Conservation (phyloP, 2,329 filamentous ascomycete genomes). For the Trichoderma koningii region DNA sequence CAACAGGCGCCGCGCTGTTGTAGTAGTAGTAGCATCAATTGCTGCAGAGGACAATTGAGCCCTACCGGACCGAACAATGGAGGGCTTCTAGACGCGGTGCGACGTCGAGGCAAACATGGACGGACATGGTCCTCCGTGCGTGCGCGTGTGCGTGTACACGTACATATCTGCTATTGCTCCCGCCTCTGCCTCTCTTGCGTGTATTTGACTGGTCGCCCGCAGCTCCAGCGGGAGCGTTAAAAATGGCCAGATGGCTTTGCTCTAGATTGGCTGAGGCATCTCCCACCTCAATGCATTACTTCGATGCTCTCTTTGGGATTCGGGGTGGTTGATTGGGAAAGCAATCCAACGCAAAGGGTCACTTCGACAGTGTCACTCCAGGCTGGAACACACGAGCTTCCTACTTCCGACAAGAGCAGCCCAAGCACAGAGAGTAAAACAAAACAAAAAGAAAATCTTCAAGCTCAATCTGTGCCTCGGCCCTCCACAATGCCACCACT, state of each 20-base stretch:
- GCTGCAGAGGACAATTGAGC: too few relatives aligned
- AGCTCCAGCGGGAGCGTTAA: not conserved
- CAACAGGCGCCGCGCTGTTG: not conserved
- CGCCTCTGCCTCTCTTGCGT: not conserved
- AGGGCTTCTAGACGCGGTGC: not conserved
- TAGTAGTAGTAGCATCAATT: too few relatives aligned
- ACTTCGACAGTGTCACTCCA: not conserved
- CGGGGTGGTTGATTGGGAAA: too few relatives aligned
- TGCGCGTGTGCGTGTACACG: not conserved
- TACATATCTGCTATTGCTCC: too few relatives aligned
- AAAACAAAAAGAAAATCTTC: not conserved
- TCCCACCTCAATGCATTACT: not conserved
- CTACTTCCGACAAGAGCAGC: too few relatives aligned
- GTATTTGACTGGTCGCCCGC: not conserved
- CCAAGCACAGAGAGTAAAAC: too few relatives aligned
- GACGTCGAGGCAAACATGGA: not conserved
- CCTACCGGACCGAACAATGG: too few relatives aligned
- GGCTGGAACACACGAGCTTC: not conserved
- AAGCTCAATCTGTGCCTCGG: not conserved
- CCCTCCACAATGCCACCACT: not conserved
- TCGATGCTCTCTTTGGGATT: too few relatives aligned
- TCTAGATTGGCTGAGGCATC: not conserved
- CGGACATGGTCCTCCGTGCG: constrained; percentile 13
- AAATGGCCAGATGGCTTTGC: too few relatives aligned
- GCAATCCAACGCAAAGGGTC: too few relatives aligned